These are phyloP conservation scores for Leishmania lainsoni DNA, from an alignment of 208 protist species.

Conservation along the genomic window DNA sequence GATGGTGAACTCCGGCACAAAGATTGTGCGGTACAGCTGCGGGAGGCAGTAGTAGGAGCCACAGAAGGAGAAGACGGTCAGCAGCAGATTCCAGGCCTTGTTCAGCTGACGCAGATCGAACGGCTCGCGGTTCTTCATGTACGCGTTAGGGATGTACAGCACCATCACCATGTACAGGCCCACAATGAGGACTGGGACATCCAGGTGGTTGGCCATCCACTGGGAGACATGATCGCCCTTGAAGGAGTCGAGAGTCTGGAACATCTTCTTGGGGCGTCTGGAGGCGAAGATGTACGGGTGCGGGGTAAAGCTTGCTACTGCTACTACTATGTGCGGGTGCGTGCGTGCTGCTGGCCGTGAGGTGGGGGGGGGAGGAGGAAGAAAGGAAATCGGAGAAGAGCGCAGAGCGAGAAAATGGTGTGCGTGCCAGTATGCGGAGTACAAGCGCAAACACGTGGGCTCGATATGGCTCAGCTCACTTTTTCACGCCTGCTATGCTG, in stretches of 20 bases:
- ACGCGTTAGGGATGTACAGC: slow-evolving; percentile 48
- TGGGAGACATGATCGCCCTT: slow-evolving; percentile 31
- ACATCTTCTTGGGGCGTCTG: not conserved
- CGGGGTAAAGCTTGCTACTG: not conserved
- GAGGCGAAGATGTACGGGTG: not conserved
- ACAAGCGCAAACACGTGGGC: too few species aligned
- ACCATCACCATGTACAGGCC: slow-evolving; percentile 64
- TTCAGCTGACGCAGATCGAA: slow-evolving; percentile 56
- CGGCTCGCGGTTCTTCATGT: slow-evolving; percentile 73
- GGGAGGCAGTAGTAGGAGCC: slow-evolving; percentile 69
- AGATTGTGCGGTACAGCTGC: slow-evolving; percentile 43
- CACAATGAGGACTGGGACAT: slow-evolving; percentile 47
- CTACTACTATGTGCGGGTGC: not conserved
- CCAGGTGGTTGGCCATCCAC: slow-evolving; percentile 59
- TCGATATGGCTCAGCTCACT: too few species aligned
- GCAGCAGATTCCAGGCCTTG: slow-evolving; percentile 81
- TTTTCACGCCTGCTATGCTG: too few species aligned
- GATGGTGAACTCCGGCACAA: slow-evolving; percentile 29
- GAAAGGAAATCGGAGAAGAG: not conserved
- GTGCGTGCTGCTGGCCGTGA: not conserved
- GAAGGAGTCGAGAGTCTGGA: slow-evolving; percentile 24
- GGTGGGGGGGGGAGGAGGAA: not conserved
- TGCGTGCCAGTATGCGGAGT: too few species aligned
- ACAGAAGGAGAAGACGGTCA: slow-evolving; percentile 75
- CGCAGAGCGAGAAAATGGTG: too few species aligned